Conservation (phyloP, 352 stramenopile species). For the Peronospora belbahrii region DNA sequence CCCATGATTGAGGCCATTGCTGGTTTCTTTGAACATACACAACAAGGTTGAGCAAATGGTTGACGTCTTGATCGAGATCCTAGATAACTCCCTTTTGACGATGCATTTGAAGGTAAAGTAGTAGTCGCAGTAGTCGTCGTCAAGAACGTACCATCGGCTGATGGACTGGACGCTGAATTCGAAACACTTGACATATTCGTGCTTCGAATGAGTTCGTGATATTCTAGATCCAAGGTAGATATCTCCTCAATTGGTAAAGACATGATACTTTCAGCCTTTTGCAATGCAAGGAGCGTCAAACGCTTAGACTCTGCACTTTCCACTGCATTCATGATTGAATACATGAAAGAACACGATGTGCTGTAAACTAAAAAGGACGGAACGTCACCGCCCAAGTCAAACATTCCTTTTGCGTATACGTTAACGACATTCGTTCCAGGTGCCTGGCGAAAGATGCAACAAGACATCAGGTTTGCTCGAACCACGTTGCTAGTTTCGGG, state of each 20-base stretch:
- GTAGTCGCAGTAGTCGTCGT: no score
- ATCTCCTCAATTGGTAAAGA: no score
- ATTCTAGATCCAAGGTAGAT: no score
- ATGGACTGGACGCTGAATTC: slow-evolving; percentile 12
- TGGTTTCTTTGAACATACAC: slow-evolving; percentile 22
- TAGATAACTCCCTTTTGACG: no score
- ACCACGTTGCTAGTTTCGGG: slow-evolving; percentile 26
- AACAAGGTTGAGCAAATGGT: slow-evolving; percentile 17
- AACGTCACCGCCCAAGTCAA: slow-evolving; percentile 40
- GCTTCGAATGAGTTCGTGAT: no score
- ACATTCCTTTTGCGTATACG: slow-evolving; percentile 48
- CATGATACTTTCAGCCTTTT: slow-evolving; percentile 15
- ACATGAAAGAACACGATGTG: slow-evolving; percentile 33
- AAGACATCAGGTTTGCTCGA: slow-evolving; percentile 45
- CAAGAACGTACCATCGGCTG: slow-evolving; percentile 4
- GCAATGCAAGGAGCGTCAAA: slow-evolving; percentile 29
- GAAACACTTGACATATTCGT: slow-evolving; percentile 3
- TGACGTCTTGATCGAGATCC: slow-evolving; percentile 13
- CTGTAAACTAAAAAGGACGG: slow-evolving; percentile 36
- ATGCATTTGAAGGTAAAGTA: no score
- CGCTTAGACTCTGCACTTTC: slow-evolving; percentile 39
- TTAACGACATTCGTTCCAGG: slow-evolving; percentile 22
- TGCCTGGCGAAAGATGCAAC: slow-evolving; percentile 48
- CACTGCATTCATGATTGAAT: slow-evolving; percentile 24
- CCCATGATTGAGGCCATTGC: slow-evolving; percentile 18